phyloP scores from a whole-genome alignment of 305 asterid species.

The Solanum hybrid region DNA sequence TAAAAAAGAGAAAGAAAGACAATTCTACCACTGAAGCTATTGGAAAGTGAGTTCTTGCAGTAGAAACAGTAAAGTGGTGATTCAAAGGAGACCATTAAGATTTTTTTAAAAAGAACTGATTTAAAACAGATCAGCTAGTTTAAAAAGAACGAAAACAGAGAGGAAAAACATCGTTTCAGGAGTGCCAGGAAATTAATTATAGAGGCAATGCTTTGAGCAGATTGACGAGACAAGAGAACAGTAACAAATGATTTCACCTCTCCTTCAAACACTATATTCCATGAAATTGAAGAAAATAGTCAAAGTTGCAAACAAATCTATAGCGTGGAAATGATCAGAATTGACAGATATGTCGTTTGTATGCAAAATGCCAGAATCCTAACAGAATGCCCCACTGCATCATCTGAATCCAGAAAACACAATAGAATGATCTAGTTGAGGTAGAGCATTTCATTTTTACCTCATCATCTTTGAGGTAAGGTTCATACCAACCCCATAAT shows the following conservation, averaged over 20 bases:
- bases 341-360: background rate
- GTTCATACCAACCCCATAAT: conserved; percentile 90
- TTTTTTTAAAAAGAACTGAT: no score
- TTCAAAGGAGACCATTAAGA: background rate
- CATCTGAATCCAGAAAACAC: background rate
- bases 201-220: background rate
- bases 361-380: background rate
- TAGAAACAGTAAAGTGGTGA: background rate
- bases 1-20: background rate
- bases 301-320: background rate
- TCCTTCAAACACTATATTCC: background rate
- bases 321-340: background rate
- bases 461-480: conserved; percentile 92
- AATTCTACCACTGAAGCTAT: background rate
- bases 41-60: background rate
- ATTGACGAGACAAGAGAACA: background rate
- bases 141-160: background rate
- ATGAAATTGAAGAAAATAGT: background rate
- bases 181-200: background rate
- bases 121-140: background rate
- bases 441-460: conserved; percentile 39
- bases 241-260: background rate
- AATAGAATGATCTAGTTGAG: background rate
- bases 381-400: background rate
- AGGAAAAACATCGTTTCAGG: background rate